phyloP scores from a whole-genome alignment of 345 rosid species.

The Populus deltoides region DNA sequence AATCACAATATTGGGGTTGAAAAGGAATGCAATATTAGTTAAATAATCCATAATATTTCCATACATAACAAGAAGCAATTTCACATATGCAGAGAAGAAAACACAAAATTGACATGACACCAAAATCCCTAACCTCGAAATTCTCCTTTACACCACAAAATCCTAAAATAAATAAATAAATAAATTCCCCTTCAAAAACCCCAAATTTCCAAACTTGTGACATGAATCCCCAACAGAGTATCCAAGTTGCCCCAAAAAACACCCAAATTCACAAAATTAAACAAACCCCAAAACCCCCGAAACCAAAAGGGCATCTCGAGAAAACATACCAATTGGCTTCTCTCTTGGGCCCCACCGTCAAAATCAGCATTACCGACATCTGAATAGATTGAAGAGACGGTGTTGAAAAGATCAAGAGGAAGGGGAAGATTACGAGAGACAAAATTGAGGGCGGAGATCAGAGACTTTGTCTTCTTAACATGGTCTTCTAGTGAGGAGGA shows the following conservation, averaged over 20 bases:
- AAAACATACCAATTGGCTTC: constrained; percentile 41
- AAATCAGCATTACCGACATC: constrained; percentile 8
- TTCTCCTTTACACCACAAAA: not conserved
- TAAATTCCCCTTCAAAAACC: not conserved
- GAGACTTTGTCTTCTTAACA: constrained; percentile 56
- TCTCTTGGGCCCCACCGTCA: constrained; percentile 17
- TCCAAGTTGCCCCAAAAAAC: constrained; percentile 11
- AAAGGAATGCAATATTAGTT: not conserved
- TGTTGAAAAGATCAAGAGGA: constrained; percentile 60
- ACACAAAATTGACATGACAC: constrained; percentile 9
- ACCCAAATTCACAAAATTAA: constrained; percentile 17
- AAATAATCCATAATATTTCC: not conserved
- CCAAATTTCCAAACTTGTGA: not conserved
- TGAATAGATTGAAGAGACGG: constrained; percentile 68
- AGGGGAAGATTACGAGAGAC: constrained; percentile 91
- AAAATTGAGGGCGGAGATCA: constrained; percentile 77
- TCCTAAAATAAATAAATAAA: not conserved
- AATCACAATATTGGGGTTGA: not conserved
- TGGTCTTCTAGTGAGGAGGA: constrained; percentile 22
- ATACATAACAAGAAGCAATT: not conserved
- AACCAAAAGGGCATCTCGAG: constrained; percentile 14
- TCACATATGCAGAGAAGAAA: not conserved
- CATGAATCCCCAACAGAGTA: not conserved
- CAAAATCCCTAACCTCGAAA: not conserved
- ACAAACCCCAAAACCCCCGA: constrained; percentile 15